These are phyloP conservation scores for Rugosomyces carneus DNA, from an alignment of 1,284 basidiomycete species.

Conservation along the genomic window DNA sequence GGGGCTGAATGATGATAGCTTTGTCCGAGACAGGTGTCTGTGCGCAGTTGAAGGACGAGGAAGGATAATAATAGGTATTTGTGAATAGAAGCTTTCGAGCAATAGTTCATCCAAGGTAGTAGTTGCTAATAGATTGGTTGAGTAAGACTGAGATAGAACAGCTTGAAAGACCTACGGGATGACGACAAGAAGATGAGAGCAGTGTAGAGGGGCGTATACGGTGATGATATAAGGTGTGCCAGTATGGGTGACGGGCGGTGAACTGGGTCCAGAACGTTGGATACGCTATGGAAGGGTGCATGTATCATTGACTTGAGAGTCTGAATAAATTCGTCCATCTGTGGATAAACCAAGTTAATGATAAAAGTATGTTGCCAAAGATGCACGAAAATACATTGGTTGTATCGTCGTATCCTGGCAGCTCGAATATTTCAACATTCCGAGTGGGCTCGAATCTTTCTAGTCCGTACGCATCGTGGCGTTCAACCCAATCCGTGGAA, in stretches of 20 bases:
- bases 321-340: slow-evolving; percentile 27
- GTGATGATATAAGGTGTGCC: slow-evolving; percentile 48
- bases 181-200: slow-evolving; percentile 50
- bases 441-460: slow-evolving; percentile 57
- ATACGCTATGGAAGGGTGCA: slow-evolving; percentile 46
- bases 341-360: slow-evolving; percentile 3
- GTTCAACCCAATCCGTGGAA: slow-evolving; percentile 66
- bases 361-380: slow-evolving; percentile 1
- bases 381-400: slow-evolving; percentile 34
- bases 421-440: slow-evolving; percentile 55
- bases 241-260: slow-evolving; percentile 43
- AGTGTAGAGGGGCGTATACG: slow-evolving; percentile 48
- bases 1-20: slow-evolving; percentile 51
- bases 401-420: slow-evolving; percentile 38
- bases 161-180: slow-evolving; percentile 31
- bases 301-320: slow-evolving; percentile 43
- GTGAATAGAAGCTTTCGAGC: slow-evolving; percentile 43
- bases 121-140: slow-evolving; percentile 16
- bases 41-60: slow-evolving; percentile 31
- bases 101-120: slow-evolving; percentile 37
- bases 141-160: neutral
- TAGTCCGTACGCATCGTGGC: slow-evolving; percentile 53
- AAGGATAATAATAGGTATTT: slow-evolving; percentile 53
- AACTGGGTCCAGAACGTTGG: slow-evolving; percentile 43
- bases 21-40: slow-evolving; percentile 17